Evolutionary conservation across 495 filamentous ascomycete genomes (phyloP), one percentile per base, ranked within the genome.

Genomic region (Penicillium fimorum): DNA sequence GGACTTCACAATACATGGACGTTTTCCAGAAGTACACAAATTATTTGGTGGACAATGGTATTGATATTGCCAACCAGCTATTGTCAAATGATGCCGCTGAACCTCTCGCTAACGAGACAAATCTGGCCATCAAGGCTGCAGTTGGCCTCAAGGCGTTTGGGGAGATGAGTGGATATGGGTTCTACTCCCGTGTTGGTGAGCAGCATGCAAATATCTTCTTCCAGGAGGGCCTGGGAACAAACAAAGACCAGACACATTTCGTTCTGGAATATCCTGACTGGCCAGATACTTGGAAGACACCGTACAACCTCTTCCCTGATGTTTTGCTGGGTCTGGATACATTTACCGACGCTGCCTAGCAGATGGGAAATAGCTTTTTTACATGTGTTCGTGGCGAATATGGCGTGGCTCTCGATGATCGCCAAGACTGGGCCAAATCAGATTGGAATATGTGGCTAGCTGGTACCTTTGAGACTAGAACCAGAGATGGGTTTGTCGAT

Each of bases 31-130:
- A 59, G 12, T 85, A 83, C 55, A 76, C 80, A 8, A 73, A 82
- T 57, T 83, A 82, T 54, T 71, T 85, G 7, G 68, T 79, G 15
- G 64, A 72, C 4, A 77, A 79, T 50, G 71, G 77, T 33, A 62
- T 84, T 20, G 58, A 82, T 30, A 79, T 80, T 7, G 64, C 67
- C 2, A 55, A 70, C 3, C 83, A 86, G 59, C 71, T 82, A 13
- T 82, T 78, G 38, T 82, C 80, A 3, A 82, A 83, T 57, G 83
- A 84, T 60, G 77, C 76, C 18, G 75, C 76, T 6, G 79, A 79
- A 1, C 62, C 73, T 12, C 63, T 80, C 0, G 67, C 77, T 7
- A 82, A 84, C 56, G 76, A 82, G 58, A 84, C 81, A 3, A 81
- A 79, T 55, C 73, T 84, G 2, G 82, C 82, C 5, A 80, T 84